Conservation (phyloP, 1,139 yeast species). For the Protomyces pachydermus region DNA sequence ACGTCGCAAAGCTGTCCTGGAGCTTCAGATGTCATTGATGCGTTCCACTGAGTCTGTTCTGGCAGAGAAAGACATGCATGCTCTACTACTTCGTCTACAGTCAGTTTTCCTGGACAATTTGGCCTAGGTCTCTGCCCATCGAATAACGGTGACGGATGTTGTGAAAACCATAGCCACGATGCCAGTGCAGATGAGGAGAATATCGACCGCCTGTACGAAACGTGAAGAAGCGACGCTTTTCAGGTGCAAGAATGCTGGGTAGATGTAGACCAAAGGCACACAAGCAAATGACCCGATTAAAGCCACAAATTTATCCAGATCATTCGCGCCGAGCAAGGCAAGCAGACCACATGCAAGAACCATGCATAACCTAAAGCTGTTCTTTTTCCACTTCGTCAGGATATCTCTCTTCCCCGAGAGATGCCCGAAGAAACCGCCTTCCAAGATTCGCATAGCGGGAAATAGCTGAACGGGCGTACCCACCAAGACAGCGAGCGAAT, state of each 20-base stretch:
- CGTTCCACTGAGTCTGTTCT: not conserved
- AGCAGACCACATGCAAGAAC: constrained; percentile 65
- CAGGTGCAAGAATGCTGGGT: constrained; percentile 82
- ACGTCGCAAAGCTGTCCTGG: not conserved
- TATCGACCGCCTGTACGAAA: constrained; percentile 41
- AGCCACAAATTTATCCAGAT: constrained; percentile 83
- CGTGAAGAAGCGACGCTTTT: constrained; percentile 32
- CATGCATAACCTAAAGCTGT: constrained; percentile 58
- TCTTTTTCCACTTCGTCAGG: constrained; percentile 78
- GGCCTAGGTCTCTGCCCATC: constrained; percentile 37
- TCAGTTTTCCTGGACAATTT: not conserved
- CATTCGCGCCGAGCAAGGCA: constrained; percentile 63
- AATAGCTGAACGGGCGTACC: constrained; percentile 90
- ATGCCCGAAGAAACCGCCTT: constrained; percentile 36
- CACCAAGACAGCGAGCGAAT: constrained; percentile 78
- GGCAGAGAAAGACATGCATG: not conserved
- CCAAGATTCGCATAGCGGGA: constrained; percentile 78
- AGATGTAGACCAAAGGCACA: constrained; percentile 87
- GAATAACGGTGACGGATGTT: constrained; percentile 48
- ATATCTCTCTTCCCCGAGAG: constrained; percentile 61
- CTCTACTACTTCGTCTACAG: not conserved
- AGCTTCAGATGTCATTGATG: not conserved
- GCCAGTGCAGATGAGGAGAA: constrained; percentile 47
- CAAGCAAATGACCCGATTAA: constrained; percentile 93
- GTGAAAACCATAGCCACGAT: constrained; percentile 54